Percentiles rank a stretch among this genome's conserved stretches.
Evolutionary conservation across 1,284 basidiomycete species (phyloP).

Genomic region (Phylloporus gajari): DNA sequence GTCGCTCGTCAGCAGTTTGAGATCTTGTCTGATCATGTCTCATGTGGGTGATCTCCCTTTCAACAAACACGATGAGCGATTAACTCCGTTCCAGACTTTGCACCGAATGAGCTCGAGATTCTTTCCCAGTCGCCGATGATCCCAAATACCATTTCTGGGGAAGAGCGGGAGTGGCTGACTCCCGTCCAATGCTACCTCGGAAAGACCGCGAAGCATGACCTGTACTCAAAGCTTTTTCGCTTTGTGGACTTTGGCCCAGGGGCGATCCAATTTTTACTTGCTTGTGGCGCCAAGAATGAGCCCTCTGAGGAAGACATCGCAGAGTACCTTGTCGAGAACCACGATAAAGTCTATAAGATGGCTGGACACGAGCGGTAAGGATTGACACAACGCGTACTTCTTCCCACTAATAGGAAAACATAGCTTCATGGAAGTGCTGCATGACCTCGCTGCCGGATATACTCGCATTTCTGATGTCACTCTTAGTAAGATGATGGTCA

Average conservation of each 20-base stretch:
- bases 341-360: background rate
- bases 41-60: background rate
- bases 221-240: background rate
- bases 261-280: background rate
- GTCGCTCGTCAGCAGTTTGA: background rate
- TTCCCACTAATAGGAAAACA: background rate
- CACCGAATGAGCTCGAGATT: background rate
- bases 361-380: slow-evolving; percentile 1
- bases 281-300: background rate
- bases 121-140: background rate
- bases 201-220: background rate
- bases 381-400: background rate
- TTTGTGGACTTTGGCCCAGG: background rate
- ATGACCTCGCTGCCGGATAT: background rate
- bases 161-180: background rate
- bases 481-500: background rate
- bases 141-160: background rate
- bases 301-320: background rate
- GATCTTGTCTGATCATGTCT: background rate
- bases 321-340: background rate
- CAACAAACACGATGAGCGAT: background rate
- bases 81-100: background rate
- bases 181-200: background rate
- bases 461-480: background rate
- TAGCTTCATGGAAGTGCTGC: background rate